phyloP scores from a whole-genome alignment of 768 basidiomycete species.

The Phlebiopsis gigantea region DNA sequence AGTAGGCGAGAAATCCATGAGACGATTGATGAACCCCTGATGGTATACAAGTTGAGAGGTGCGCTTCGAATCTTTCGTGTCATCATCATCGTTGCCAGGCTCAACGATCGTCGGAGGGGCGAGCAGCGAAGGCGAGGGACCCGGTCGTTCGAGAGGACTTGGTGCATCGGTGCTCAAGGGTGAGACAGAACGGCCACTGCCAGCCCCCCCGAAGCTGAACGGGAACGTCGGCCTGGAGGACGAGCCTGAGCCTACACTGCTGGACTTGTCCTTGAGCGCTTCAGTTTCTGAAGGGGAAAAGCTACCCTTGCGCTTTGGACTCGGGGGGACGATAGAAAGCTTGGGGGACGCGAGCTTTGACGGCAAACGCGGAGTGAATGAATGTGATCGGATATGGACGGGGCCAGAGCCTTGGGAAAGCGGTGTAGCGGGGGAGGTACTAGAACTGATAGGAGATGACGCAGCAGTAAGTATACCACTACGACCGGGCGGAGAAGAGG shows the following conservation, averaged over 20 bases:
- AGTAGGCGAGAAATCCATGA: conserved; percentile 44
- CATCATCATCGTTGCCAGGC: conserved; percentile 27
- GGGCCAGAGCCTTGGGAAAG: conserved; percentile 39
- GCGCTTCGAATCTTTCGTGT: conserved; percentile 38
- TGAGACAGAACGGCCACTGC: conserved; percentile 13
- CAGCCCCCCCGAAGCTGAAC: conserved; percentile 24
- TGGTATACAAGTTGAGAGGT: conserved; percentile 77
- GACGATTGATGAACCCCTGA: conserved; percentile 71
- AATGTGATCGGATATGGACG: conserved; percentile 47
- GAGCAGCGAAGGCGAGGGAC: conserved; percentile 30
- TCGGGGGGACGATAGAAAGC: conserved; percentile 37
- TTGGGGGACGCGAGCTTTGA: conserved; percentile 61
- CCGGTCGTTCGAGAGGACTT: conserved; percentile 11
- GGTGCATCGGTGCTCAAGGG: conserved; percentile 7
- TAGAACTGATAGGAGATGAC: conserved; percentile 20
- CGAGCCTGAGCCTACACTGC: conserved; percentile 14
- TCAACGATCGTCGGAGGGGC: conserved; percentile 48
- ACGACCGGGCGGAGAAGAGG: conserved; percentile 25
- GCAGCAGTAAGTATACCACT: conserved; percentile 14
- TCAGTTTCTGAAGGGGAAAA: conserved; percentile 34
- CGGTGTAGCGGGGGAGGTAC: conserved; percentile 19
- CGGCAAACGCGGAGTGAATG: conserved; percentile 66
- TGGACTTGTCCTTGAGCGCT: conserved; percentile 23
- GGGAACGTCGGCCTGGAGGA: conserved; percentile 26
- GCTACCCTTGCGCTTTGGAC: conserved; percentile 55